Base-by-base conservation (phyloP, 164 flowering plant species). In the Warburgia ugandensis region DNA sequence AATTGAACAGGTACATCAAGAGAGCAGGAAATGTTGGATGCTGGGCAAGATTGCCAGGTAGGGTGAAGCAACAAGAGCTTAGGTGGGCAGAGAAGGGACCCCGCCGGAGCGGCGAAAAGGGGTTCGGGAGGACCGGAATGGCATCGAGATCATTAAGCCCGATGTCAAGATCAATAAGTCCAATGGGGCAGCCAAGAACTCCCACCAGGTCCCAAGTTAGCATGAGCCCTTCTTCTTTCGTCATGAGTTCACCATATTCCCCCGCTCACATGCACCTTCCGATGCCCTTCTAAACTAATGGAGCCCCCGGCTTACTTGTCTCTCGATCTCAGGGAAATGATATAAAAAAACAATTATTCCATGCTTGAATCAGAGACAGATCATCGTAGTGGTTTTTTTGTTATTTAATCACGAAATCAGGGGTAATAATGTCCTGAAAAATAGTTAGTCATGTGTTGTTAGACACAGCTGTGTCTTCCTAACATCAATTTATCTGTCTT, bases 21-120 rank as follows among this genome's bases (percentile, higher is more conserved):
- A 75, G 66, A 56, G 89, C 85, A 11, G 89, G 89, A 8, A 10
- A 50, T 13, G 29, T 58, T 3, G 74, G 83, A 4, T 82, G 76
- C 14, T 74, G 78, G 53, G 54, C 46, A 38, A 49, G 77, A 59
- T 79, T 75, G 31, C 61, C 76, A 6, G 65, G 65, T 23, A 32
- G 2, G 12, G 77, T 70, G 54, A 79, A 68, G 70, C 71, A 63
- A 31, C 78, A 74, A 49, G 89, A 82, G 71, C 63, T 77, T 3
- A 66, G 48, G 43, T 79, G 85, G 83, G 85, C 80, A 1, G 85
- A 82, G 73, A 79, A 72, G 68, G 85, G 89, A 36, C 80, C 80
- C 0, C 69, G 80, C 53, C 56, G 59, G 39, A 65, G 61, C 17
- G 69, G 67, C 5, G 64, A 55, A 21, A 51, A 42, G 3, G 32